Evolutionary conservation across 768 basidiomycete genomes (phyloP).

Genomic region (Pulveroboletus sp.): DNA sequence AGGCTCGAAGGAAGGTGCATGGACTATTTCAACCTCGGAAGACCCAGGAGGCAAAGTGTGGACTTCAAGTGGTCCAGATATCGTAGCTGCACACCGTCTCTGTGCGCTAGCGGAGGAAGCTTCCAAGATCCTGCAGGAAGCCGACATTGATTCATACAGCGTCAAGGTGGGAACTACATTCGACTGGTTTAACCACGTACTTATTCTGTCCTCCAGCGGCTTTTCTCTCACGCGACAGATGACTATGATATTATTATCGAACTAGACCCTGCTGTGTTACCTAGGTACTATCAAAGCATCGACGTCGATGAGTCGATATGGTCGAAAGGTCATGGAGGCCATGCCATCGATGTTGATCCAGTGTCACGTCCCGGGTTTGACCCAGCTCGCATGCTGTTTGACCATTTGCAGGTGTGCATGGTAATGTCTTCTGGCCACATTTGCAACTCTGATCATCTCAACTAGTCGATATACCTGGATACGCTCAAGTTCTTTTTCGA

Average conservation of each 20-base stretch:
- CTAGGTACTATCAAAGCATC: conserved; percentile 74
- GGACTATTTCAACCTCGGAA: conserved; percentile 75
- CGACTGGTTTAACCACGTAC: background rate
- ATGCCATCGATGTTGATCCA: conserved; percentile 30
- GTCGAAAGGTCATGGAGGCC: conserved; percentile 29
- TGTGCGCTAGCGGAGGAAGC: conserved; percentile 72
- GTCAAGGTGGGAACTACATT: conserved; percentile 48
- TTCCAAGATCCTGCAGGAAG: conserved; percentile 50
- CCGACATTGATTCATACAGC: conserved; percentile 47
- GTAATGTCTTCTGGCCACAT: background rate
- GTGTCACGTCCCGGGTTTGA: conserved; percentile 68
- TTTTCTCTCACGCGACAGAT: conserved; percentile 78
- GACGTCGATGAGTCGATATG: conserved; percentile 46
- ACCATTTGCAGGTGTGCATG: conserved; percentile 66
- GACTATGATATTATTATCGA: conserved; percentile 86
- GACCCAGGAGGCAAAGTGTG: conserved; percentile 74
- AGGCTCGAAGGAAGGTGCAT: conserved; percentile 46
- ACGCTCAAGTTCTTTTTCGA: conserved; percentile 85
- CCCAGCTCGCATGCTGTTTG: conserved; percentile 61
- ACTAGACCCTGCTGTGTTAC: conserved; percentile 57
- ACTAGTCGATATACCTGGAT: conserved; percentile 65
- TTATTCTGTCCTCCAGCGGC: conserved; percentile 42
- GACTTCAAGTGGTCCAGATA: conserved; percentile 63
- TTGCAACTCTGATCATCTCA: conserved; percentile 1
- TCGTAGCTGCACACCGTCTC: conserved; percentile 69